phyloP scores from a whole-genome alignment of 768 basidiomycete genomes.

The Suillus tomentosus region DNA sequence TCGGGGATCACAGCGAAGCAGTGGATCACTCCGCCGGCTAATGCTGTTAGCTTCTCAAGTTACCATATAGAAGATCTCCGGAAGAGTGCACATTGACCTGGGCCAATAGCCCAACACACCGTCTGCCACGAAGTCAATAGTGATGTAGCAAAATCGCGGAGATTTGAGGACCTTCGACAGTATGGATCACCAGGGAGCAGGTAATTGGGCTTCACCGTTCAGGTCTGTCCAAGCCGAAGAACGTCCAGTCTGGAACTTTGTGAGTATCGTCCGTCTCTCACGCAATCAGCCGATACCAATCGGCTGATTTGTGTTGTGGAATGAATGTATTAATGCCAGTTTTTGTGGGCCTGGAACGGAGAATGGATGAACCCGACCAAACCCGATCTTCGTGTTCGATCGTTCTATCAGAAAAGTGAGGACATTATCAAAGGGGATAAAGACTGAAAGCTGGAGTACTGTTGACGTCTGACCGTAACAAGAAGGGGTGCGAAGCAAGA shows the following conservation, averaged over 20 bases:
- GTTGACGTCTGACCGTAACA: constrained; percentile 1
- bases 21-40: too few species aligned
- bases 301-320: neutral
- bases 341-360: neutral
- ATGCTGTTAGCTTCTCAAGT: constrained; percentile 10
- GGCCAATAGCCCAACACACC: neutral
- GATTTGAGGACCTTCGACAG: neutral
- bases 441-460: neutral
- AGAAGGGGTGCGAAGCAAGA: neutral
- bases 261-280: constrained; percentile 1
- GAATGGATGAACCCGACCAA: neutral
- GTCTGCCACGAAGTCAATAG: neutral
- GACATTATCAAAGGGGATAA: constrained; percentile 1
- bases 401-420: constrained; percentile 4
- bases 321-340: constrained; percentile 2
- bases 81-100: neutral
- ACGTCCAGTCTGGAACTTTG: neutral
- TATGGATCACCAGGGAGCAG: neutral
- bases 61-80: constrained; percentile 13
- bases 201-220: neutral
- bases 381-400: constrained; percentile 3
- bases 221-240: constrained; percentile 3
- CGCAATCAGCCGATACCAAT: constrained; percentile 3
- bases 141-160: constrained; percentile 1
- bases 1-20: too few species aligned